Evolutionary conservation across 345 rosid genomes (phyloP).

Genomic region (Populus simonii): DNA sequence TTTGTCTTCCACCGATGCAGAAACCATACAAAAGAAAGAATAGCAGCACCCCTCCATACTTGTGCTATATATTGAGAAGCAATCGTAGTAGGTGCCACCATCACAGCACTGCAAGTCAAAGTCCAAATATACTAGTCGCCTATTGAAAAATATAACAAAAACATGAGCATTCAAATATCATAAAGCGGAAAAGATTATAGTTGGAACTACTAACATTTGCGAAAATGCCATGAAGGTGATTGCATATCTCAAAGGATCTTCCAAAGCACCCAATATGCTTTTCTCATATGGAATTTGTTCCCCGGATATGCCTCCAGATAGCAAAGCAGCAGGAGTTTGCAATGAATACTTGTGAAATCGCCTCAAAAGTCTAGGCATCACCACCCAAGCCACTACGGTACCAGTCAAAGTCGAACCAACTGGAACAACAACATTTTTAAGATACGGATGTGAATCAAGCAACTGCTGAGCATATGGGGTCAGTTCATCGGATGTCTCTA

Average conservation of each 20-base stretch:
- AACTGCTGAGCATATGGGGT: conserved; percentile 55
- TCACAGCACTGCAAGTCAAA: conserved; percentile 51
- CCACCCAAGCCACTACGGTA: conserved; percentile 76
- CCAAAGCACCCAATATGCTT: conserved; percentile 87
- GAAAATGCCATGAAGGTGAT: conserved; percentile 77
- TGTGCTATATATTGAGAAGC: conserved; percentile 68
- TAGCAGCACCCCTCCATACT: conserved; percentile 68
- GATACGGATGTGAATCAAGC: conserved; percentile 62
- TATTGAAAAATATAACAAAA: neutral
- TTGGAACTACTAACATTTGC: conserved; percentile 54
- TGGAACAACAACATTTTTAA: conserved; percentile 61
- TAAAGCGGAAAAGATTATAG: neutral
- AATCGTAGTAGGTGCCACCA: conserved; percentile 86
- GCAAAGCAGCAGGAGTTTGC: conserved; percentile 52
- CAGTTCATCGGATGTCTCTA: conserved; percentile 51
- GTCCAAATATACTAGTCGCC: neutral
- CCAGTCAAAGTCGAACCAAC: conserved; percentile 49
- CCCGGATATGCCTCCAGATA: conserved; percentile 32
- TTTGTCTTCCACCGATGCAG: conserved; percentile 82
- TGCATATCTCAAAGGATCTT: conserved; percentile 81
- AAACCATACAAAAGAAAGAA: conserved; percentile 85
- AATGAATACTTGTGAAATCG: conserved; percentile 59
- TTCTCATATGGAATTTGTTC: conserved; percentile 67
- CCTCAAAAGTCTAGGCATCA: conserved; percentile 79
- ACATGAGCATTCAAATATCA: neutral